Percentiles rank a stretch among this genome's conserved stretches.
Evolutionary conservation across 306 rosid species (phyloP).

Genomic region (Cucurbita ficifolia): DNA sequence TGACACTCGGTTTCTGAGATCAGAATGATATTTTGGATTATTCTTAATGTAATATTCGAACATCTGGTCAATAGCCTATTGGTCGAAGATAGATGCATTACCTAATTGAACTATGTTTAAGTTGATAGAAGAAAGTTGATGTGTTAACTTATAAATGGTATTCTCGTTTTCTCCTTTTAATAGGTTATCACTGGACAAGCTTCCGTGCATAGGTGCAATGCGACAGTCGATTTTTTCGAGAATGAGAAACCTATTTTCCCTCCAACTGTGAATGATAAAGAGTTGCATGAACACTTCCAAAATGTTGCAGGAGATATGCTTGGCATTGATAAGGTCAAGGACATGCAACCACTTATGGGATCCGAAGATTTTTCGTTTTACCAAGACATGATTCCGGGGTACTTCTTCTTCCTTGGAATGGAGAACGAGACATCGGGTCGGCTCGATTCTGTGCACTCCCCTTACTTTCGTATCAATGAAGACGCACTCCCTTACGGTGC

Average conservation of each 20-base stretch:
- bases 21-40: neutral
- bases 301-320: slow-evolving; percentile 44
- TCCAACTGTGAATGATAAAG: slow-evolving; percentile 39
- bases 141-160: neutral
- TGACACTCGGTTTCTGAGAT: neutral
- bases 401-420: slow-evolving; percentile 59
- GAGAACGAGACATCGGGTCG: slow-evolving; percentile 20
- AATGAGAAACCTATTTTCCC: slow-evolving; percentile 30
- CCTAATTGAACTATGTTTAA: too few species aligned
- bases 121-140: neutral
- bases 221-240: slow-evolving; percentile 39
- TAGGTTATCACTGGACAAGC: slow-evolving; percentile 79
- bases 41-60: neutral
- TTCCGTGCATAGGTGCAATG: slow-evolving; percentile 77
- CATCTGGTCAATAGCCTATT: too few species aligned
- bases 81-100: too few species aligned
- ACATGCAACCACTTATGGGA: slow-evolving; percentile 39
- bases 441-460: slow-evolving; percentile 29
- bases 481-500: slow-evolving; percentile 66
- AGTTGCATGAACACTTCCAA: slow-evolving; percentile 40
- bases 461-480: slow-evolving; percentile 51
- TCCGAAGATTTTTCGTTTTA: slow-evolving; percentile 72
- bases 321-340: slow-evolving; percentile 37
- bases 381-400: slow-evolving; percentile 73
- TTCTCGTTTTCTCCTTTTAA: slow-evolving; percentile 6